Evolutionary conservation across 768 basidiomycete species (phyloP).

Genomic region (Suillus weaverae): DNA sequence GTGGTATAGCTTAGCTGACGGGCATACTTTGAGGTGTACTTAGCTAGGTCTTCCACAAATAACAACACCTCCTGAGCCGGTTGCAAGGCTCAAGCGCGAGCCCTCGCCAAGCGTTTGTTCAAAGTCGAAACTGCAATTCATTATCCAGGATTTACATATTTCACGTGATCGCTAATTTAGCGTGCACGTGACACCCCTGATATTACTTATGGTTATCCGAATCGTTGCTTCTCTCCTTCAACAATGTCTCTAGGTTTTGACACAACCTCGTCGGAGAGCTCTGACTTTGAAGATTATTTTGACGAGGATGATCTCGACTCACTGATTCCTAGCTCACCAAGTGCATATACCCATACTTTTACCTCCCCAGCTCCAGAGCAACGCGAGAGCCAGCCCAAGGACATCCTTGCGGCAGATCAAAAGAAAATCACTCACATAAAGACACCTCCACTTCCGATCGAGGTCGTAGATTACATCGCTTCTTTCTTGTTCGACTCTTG

Average conservation of each 20-base stretch:
- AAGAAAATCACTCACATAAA: not conserved
- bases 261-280: not conserved
- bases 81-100: not conserved
- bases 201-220: not conserved
- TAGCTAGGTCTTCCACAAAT: not conserved
- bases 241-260: constrained; percentile 17
- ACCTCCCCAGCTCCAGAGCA: constrained; percentile 25
- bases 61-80: not conserved
- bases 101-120: not conserved
- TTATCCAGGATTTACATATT: not conserved
- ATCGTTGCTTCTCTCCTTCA: constrained; percentile 4
- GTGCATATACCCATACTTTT: constrained; percentile 19
- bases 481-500: constrained; percentile 18
- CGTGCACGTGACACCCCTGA: not conserved
- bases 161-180: constrained; percentile 20
- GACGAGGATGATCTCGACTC: constrained; percentile 16
- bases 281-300: constrained; percentile 19
- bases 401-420: not conserved
- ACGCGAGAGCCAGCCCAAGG: constrained; percentile 5
- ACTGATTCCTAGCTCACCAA: constrained; percentile 8
- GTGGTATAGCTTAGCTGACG: not conserved
- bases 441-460: constrained; percentile 27
- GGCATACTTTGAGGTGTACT: not conserved
- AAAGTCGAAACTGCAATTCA: not conserved
- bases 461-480: constrained; percentile 32